Evolutionary conservation across 768 basidiomycete genomes (phyloP).

Genomic region (Boletellus ananiceps): DNA sequence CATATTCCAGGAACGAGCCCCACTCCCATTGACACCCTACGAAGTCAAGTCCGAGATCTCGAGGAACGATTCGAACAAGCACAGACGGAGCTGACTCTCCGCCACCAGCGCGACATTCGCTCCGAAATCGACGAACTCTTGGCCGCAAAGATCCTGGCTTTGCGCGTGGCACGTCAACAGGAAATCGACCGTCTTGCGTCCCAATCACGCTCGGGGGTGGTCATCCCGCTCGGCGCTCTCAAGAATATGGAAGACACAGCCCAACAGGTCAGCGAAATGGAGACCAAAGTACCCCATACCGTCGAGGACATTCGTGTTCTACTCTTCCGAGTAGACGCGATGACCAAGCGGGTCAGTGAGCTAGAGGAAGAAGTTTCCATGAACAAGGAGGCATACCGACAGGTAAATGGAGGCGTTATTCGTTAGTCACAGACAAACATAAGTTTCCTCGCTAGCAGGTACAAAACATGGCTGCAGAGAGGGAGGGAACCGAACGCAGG

Average conservation of each 20-base stretch:
- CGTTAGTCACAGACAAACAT: neutral
- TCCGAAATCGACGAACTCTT: constrained; percentile 20
- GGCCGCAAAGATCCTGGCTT: constrained; percentile 11
- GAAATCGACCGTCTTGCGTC: constrained; percentile 17
- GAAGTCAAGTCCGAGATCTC: constrained; percentile 17
- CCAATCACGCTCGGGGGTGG: constrained; percentile 16
- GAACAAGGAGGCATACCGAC: constrained; percentile 12
- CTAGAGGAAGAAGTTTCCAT: constrained; percentile 21
- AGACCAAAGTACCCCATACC: constrained; percentile 19
- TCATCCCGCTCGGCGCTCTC: constrained; percentile 16
- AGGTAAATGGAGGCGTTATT: constrained; percentile 12
- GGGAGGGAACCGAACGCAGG: constrained; percentile 9
- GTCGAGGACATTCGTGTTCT: constrained; percentile 25
- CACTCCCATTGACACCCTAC: constrained; percentile 10
- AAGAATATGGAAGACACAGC: constrained; percentile 17
- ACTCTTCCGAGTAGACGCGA: constrained; percentile 22
- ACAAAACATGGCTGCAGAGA: constrained; percentile 14
- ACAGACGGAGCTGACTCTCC: constrained; percentile 28
- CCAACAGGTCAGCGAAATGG: constrained; percentile 16
- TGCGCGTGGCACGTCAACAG: constrained; percentile 21
- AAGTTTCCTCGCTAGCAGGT: constrained; percentile 14
- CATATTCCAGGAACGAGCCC: neutral
- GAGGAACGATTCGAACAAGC: constrained; percentile 31
- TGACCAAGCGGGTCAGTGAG: constrained; percentile 15
- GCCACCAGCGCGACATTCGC: constrained; percentile 14